A percentile compares a stretch with the other conserved stretches of the same genome.
Conservation (phyloP, 345 rosid species). For the Mangifera indica region DNA sequence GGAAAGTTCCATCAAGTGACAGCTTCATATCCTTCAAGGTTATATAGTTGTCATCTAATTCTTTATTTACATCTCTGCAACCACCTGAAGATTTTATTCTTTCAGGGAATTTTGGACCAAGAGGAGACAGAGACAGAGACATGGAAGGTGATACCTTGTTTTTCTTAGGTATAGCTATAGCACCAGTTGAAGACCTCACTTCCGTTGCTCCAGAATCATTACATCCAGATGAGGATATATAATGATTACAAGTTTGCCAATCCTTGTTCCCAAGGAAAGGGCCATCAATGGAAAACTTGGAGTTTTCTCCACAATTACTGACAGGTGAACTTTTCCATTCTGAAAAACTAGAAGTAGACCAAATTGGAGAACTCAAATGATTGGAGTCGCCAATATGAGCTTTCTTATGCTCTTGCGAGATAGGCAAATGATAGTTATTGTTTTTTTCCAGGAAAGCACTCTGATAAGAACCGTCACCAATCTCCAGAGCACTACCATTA, state of each 20-base stretch:
- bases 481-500: constrained; percentile 41
- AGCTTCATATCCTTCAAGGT: constrained; percentile 36
- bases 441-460: constrained; percentile 24
- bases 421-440: constrained; percentile 18
- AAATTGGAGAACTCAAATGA: constrained; percentile 19
- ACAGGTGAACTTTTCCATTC: constrained; percentile 25
- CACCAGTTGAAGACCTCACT: constrained; percentile 27
- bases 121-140: constrained; percentile 69
- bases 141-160: constrained; percentile 41
- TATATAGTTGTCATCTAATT: constrained; percentile 27
- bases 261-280: constrained; percentile 35
- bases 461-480: constrained; percentile 31
- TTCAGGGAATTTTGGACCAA: constrained; percentile 55
- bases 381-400: constrained; percentile 40
- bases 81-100: constrained; percentile 36
- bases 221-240: constrained; percentile 19
- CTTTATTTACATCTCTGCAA: constrained; percentile 23
- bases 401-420: constrained; percentile 53
- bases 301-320: constrained; percentile 19
- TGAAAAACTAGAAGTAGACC: constrained; percentile 22
- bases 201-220: constrained; percentile 30
- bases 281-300: constrained; percentile 39
- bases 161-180: constrained; percentile 39
- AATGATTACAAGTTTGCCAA: constrained; percentile 12
- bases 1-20: constrained; percentile 34